Conservation (phyloP, 2,329 filamentous ascomycete species). For the Thielaviopsis populi region DNA sequence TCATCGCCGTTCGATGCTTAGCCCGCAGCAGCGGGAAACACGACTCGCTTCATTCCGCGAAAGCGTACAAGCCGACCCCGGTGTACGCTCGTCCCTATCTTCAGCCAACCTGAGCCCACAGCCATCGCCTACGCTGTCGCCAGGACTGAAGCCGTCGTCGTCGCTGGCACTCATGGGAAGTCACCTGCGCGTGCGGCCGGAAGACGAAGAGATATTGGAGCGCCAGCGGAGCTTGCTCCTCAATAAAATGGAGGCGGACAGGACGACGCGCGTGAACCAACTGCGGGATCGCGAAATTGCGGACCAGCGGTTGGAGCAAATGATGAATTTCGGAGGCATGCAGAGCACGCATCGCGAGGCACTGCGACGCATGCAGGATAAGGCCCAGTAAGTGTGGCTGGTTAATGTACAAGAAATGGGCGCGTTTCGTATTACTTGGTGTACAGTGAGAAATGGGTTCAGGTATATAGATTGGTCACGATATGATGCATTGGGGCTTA, state of each 20-base stretch:
- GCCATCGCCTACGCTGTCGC: not conserved
- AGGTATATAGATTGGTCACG: not conserved
- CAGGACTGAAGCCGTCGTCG: slow-evolving; percentile 6
- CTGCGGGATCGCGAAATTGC: slow-evolving; percentile 41
- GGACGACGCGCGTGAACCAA: slow-evolving; percentile 43
- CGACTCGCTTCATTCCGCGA: slow-evolving; percentile 53
- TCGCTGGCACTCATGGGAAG: slow-evolving; percentile 3
- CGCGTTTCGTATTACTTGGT: not conserved
- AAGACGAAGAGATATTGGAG: slow-evolving; percentile 32
- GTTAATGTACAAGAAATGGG: not conserved
- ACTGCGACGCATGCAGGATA: slow-evolving; percentile 59
- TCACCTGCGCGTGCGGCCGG: slow-evolving; percentile 21
- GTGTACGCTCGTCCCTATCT: not conserved
- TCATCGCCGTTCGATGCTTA: slow-evolving; percentile 32
- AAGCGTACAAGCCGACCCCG: slow-evolving; percentile 42
- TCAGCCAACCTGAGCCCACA: not conserved
- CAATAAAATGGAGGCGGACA: slow-evolving; percentile 47
- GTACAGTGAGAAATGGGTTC: not conserved
- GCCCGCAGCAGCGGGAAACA: slow-evolving; percentile 35
- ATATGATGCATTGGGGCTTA: not conserved
- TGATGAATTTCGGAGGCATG: slow-evolving; percentile 63
- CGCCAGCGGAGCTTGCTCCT: slow-evolving; percentile 41
- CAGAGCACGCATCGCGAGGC: slow-evolving; percentile 64
- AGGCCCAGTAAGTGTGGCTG: slow-evolving; percentile 7
- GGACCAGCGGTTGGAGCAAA: slow-evolving; percentile 52